Conservation (phyloP, 345 rosid genomes). For the Brassica juncea region DNA sequence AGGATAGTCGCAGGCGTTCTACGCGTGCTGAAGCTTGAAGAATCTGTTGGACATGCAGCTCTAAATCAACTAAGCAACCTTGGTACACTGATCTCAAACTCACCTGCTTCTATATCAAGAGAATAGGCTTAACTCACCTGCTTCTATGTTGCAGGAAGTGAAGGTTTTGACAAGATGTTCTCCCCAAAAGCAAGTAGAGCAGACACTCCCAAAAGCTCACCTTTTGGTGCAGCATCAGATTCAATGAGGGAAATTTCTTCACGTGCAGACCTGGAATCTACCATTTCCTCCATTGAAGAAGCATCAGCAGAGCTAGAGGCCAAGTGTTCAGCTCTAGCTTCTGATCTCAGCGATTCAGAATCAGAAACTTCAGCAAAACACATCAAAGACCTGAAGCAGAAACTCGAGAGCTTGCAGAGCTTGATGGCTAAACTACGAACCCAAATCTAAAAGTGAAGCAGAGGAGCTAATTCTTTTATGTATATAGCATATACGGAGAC, state of each 20-base stretch:
- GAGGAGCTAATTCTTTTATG: conserved; percentile 23
- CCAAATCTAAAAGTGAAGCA: conserved; percentile 49
- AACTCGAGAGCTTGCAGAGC: conserved; percentile 65
- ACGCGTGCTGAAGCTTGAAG: conserved; percentile 82
- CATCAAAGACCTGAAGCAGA: conserved; percentile 59
- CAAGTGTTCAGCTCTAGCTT: conserved; percentile 58
- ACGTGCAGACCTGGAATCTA: conserved; percentile 46
- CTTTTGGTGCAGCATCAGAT: conserved; percentile 42
- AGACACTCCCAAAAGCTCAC: conserved; percentile 45
- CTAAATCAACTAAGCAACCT: conserved; percentile 90
- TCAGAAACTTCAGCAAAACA: conserved; percentile 47
- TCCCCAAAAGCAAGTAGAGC: conserved; percentile 54
- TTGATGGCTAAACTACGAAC: conserved; percentile 64
- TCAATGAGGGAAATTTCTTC: conserved; percentile 31
- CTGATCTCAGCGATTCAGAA: conserved; percentile 46
- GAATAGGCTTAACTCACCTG: background rate
- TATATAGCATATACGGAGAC: conserved; percentile 36
- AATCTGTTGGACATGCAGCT: conserved; percentile 73
- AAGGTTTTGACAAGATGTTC: conserved; percentile 77
- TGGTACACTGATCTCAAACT: conserved; percentile 51
- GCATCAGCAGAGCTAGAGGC: conserved; percentile 56
- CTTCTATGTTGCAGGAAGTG: conserved; percentile 63
- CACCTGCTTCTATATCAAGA: conserved; percentile 1
- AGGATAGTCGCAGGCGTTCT: conserved; percentile 84
- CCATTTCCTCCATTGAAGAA: conserved; percentile 74